Evolutionary conservation across 106 monocot species (phyloP), one percentile per base, ranked within the genome.

Genomic region (Narthecium ossifragum): DNA sequence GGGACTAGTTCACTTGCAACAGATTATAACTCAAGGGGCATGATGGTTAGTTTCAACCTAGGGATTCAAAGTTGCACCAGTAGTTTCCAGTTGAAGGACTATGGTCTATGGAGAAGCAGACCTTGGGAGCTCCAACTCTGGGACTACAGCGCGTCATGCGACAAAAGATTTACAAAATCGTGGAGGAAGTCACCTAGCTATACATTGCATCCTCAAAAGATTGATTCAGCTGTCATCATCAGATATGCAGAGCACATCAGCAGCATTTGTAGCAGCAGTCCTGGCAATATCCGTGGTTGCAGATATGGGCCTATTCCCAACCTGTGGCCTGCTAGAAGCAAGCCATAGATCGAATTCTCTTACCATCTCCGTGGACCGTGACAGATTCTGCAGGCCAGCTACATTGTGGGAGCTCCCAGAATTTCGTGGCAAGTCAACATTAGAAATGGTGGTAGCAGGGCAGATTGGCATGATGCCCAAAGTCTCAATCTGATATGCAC

Each of bases 201-300:
- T n/a, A n/a, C n/a, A n/a, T n/a, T n/a, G n/a, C n/a, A n/a, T n/a
- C n/a, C n/a, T n/a, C n/a, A n/a, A n/a, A n/a, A n/a, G n/a, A n/a
- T n/a, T n/a, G n/a, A n/a, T n/a, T 56, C n/a, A 24, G 6, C 18
- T 43, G 14, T 43, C 43, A 43, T 43, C 43, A 43, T 43, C 43
- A 17, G 43, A 43, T 13, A 71, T 27, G 54, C 70, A 76, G 34
- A 76, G 59, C 11, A 65, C 38, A 25, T 60, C 54, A 17, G 58
- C 22, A 39, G 46, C 34, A 36, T 4, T 29, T 17, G 67, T 6
- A 31, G 34, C 46, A 36, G 5, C 29, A 28, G 55, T 18, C 12
- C 60, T 61, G 5, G 34, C 28, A 65, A 39, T 32, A 45, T 26
- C 13, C 29, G 13, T 30, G 25, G 13, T 38, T 30, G 73, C 46